phyloP scores from a whole-genome alignment of 352 stramenopile species.

The Pythium rhizo-oryzae region DNA sequence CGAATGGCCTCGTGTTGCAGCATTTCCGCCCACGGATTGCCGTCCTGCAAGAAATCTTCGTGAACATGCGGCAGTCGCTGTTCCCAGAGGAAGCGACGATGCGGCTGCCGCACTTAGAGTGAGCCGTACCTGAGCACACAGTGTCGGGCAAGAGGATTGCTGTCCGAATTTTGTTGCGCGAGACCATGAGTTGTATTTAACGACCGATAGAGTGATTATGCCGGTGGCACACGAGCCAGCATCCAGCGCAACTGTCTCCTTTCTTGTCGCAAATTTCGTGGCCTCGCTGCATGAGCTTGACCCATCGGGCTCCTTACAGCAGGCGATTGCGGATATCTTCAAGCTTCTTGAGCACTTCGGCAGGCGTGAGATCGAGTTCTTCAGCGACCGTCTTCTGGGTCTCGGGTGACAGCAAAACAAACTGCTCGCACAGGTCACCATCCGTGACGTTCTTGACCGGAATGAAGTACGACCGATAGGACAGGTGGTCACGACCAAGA shows the following conservation, averaged over 20 bases:
- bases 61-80: slow-evolving; percentile 52
- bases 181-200: slow-evolving; percentile 16
- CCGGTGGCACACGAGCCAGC: neutral
- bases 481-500: slow-evolving; percentile 95
- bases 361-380: slow-evolving; percentile 94
- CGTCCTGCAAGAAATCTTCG: slow-evolving; percentile 74
- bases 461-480: slow-evolving; percentile 98
- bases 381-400: slow-evolving; percentile 97
- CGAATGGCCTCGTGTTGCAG: slow-evolving; percentile 26
- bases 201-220: slow-evolving; percentile 8
- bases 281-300: neutral
- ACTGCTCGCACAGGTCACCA: slow-evolving; percentile 98
- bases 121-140: neutral
- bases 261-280: neutral
- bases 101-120: slow-evolving; percentile 40
- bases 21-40: slow-evolving; percentile 67
- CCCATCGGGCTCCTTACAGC: slow-evolving; percentile 67
- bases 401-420: slow-evolving; percentile 89
- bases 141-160: neutral
- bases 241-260: neutral
- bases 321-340: slow-evolving; percentile 98
- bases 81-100: slow-evolving; percentile 57
- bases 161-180: neutral
- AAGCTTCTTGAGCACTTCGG: slow-evolving; percentile 98
- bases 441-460: slow-evolving; percentile 99